Conservation (phyloP, 495 filamentous ascomycete species). For the Terfezia claveryi region DNA sequence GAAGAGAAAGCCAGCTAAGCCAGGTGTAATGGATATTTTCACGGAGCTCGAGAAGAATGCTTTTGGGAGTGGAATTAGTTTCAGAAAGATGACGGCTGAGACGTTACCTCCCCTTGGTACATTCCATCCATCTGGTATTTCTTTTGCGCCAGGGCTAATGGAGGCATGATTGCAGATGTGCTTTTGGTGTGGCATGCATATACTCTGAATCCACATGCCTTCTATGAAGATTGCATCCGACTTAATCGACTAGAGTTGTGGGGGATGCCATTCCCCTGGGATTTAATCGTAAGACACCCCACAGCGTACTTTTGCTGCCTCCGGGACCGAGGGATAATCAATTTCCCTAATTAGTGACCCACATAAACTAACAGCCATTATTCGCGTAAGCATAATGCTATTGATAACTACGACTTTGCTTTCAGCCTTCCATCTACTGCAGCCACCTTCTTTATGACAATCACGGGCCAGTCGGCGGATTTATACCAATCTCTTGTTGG, state of each 20-base stretch:
- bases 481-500: slow-evolving; percentile 17
- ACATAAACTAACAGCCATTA: background rate
- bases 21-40: background rate
- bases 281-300: slow-evolving; percentile 23
- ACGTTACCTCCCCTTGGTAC: slow-evolving; percentile 19
- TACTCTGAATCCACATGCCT: slow-evolving; percentile 60
- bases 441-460: slow-evolving; percentile 24
- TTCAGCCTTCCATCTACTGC: slow-evolving; percentile 33
- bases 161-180: slow-evolving; percentile 32
- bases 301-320: background rate
- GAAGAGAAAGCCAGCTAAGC: too few relatives aligned
- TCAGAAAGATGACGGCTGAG: slow-evolving; percentile 1
- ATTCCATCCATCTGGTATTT: background rate
- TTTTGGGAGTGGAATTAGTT: slow-evolving; percentile 2
- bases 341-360: too few relatives aligned
- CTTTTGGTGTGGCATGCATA: slow-evolving; percentile 82
- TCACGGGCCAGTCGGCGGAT: slow-evolving; percentile 36
- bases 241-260: slow-evolving; percentile 37
- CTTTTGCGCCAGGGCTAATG: slow-evolving; percentile 1
- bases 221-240: slow-evolving; percentile 57
- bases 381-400: slow-evolving; percentile 27
- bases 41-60: slow-evolving; percentile 1
- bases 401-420: slow-evolving; percentile 38
- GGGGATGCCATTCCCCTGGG: slow-evolving; percentile 50
- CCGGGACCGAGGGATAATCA: too few relatives aligned